Conservation (phyloP, 306 rosid genomes). For the Vigna mungo region DNA sequence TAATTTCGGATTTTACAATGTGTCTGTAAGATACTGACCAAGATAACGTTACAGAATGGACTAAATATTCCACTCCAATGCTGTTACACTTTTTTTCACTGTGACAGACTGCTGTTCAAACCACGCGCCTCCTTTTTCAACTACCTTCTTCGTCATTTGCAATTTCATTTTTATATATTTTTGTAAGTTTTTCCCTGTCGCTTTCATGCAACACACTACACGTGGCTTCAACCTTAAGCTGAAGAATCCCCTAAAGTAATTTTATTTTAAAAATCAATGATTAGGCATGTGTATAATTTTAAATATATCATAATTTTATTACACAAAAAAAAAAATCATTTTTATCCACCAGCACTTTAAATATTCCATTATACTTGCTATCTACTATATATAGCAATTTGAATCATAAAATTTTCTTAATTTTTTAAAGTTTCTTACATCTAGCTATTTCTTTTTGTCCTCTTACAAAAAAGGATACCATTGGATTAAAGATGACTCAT, state of each 20-base stretch:
- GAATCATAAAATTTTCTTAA: background rate
- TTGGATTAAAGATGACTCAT: no score
- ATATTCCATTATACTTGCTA: background rate
- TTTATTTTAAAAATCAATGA: background rate
- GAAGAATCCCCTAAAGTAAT: slow-evolving; percentile 19
- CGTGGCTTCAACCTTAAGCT: slow-evolving; percentile 30
- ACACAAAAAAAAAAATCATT: background rate
- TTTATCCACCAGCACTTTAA: background rate
- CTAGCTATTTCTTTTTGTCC: no score
- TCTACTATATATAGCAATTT: background rate
- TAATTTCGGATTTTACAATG: slow-evolving; percentile 46
- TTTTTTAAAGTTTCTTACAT: background rate
- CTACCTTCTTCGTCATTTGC: background rate
- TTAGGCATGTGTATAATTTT: background rate
- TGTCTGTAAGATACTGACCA: slow-evolving; percentile 22
- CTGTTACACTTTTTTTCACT: slow-evolving; percentile 5
- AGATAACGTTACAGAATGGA: background rate
- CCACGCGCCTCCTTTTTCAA: slow-evolving; percentile 7
- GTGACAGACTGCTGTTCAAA: background rate
- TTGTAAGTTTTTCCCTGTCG: background rate
- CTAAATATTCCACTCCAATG: slow-evolving; percentile 21
- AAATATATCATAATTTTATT: background rate
- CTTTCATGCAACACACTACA: background rate
- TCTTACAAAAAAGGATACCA: no score
- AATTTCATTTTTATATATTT: background rate